phyloP scores from a whole-genome alignment of 1,139 yeast genomes.

The Blastobotrys aristatus region DNA sequence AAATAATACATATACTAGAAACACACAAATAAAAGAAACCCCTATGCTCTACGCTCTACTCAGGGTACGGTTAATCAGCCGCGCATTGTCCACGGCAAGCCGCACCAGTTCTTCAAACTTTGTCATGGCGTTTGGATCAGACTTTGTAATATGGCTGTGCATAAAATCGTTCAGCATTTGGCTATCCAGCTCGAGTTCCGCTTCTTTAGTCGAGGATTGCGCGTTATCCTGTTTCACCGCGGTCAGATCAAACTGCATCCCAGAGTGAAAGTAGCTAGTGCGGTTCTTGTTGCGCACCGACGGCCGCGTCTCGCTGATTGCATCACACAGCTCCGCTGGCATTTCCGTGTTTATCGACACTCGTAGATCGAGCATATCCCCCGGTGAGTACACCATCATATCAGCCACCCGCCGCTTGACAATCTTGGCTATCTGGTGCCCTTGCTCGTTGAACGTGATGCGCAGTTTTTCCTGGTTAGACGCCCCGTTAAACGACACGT shows the following conservation, averaged over 20 bases:
- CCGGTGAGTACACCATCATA: slow-evolving; percentile 67
- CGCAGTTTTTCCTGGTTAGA: slow-evolving; percentile 38
- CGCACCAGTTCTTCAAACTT: slow-evolving; percentile 35
- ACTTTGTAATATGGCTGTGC: slow-evolving; percentile 35
- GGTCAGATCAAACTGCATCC: slow-evolving; percentile 34
- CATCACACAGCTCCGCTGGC: slow-evolving; percentile 45
- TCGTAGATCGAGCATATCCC: slow-evolving; percentile 68
- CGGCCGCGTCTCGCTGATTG: slow-evolving; percentile 32
- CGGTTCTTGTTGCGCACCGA: slow-evolving; percentile 51
- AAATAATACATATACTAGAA: background rate
- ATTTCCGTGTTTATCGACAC: slow-evolving; percentile 71
- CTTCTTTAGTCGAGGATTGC: slow-evolving; percentile 27
- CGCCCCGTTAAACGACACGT: slow-evolving; percentile 17
- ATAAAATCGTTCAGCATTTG: slow-evolving; percentile 58
- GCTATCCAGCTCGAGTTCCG: slow-evolving; percentile 62
- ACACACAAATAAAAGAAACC: background rate
- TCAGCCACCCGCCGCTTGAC: slow-evolving; percentile 70
- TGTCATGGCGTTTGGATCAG: slow-evolving; percentile 31
- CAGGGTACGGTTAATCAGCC: slow-evolving; percentile 16
- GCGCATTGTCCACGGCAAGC: slow-evolving; percentile 31
- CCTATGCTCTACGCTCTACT: slow-evolving; percentile 1
- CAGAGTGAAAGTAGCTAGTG: slow-evolving; percentile 31
- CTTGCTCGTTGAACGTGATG: slow-evolving; percentile 29
- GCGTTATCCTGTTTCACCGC: slow-evolving; percentile 27
- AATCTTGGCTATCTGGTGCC: slow-evolving; percentile 52